phyloP scores from a whole-genome alignment of 306 rosid species.

The Prunus mume region DNA sequence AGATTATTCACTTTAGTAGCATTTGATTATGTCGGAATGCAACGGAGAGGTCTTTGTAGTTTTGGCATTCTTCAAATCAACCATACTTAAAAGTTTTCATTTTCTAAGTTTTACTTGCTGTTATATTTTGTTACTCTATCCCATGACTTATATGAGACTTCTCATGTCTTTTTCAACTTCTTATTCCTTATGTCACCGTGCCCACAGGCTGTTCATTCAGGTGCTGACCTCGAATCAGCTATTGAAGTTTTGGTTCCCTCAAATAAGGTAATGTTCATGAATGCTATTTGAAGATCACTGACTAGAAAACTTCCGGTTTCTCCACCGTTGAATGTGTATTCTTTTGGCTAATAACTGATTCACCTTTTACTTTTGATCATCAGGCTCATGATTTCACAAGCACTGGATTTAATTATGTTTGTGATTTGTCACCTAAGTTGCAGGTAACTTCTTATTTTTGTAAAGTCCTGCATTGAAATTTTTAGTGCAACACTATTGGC shows the following conservation, averaged over 20 bases:
- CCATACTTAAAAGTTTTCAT: background rate
- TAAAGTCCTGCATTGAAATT: background rate
- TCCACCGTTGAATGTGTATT: background rate
- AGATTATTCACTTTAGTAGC: background rate
- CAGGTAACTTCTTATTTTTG: slow-evolving; percentile 21
- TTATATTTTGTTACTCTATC: no score
- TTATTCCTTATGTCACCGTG: background rate
- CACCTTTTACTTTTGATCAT: slow-evolving; percentile 6
- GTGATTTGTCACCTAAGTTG: slow-evolving; percentile 28
- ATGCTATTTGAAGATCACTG: background rate
- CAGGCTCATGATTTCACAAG: slow-evolving; percentile 17
- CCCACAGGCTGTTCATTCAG: slow-evolving; percentile 37
- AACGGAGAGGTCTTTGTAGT: background rate
- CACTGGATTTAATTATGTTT: slow-evolving; percentile 4
- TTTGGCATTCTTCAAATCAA: background rate
- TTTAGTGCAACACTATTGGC: background rate
- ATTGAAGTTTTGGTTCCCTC: slow-evolving; percentile 28
- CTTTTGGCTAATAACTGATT: background rate
- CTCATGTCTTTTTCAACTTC: background rate
- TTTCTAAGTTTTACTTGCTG: background rate
- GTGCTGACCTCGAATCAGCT: slow-evolving; percentile 35
- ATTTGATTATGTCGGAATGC: background rate
- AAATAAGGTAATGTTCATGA: slow-evolving; percentile 24
- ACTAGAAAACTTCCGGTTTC: background rate
- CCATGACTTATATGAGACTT: background rate